Base-by-base conservation (phyloP, 106 monocot genomes). In the Acorus gramineus region DNA sequence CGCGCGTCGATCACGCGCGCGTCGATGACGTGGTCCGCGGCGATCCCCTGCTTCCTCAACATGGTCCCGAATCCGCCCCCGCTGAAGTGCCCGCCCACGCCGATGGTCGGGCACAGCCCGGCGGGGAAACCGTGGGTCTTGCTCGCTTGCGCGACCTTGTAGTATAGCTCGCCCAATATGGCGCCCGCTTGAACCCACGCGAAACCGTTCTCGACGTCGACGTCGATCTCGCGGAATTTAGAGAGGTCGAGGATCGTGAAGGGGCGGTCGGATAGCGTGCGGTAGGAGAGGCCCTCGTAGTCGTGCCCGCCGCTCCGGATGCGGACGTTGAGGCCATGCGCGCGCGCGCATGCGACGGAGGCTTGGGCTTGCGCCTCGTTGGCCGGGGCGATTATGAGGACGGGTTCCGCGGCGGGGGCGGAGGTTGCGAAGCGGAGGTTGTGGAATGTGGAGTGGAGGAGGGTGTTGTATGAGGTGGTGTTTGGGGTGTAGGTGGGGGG, bases 301-400 rank as follows among this genome's bases (percentile, higher is more conserved):
- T 57, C 57, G 13, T 57, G 57, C n/a, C 57, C 57, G 9, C 57
- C 57, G 57, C 57, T 57, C n/a, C 57, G 6, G 8, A 14, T 11
- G 4, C 57, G 6, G 5, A 57, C n/a, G n/a, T 14, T 8, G 13
- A 57, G 57, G 57, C 57, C 2, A 5, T 57, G 57, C 57, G n/a
- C 5, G n/a, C 13, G 6, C n/a, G n/a, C 4, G 57, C 57, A 57
- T 6, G 13, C n/a, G 5, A 57, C 57, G 5, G 57, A 10, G n/a
- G 57, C 57, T 12, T 57, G 57, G 57, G 13, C 57, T 8, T 57
- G 57, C n/a, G 5, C 4, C 5, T 57, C 52, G 9, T 52, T 1
- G 52, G 52, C 9, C 7, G 52, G 7, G 5, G 7, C 52, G 7
- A 52, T 9, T 5, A 52, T 52, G 52, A 52, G 52, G 52, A 52